phyloP scores from a whole-genome alignment of 805 yeast species.

The Yamadazyma laniorum region DNA sequence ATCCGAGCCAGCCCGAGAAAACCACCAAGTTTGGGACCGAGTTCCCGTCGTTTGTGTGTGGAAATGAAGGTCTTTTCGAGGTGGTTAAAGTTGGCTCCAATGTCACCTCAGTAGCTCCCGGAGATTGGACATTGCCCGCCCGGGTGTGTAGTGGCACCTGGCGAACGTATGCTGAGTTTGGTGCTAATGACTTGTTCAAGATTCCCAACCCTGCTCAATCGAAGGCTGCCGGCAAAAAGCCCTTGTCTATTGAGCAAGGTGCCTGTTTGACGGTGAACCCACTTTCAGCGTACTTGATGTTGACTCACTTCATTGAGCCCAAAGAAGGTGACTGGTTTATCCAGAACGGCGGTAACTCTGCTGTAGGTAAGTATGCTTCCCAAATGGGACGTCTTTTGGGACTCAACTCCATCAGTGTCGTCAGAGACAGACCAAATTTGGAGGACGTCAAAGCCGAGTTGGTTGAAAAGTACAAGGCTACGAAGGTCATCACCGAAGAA shows the following conservation, averaged over 20 bases:
- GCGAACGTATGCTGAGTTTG: conserved; percentile 63
- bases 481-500: conserved; percentile 85
- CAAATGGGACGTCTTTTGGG: conserved; percentile 83
- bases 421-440: conserved; percentile 80
- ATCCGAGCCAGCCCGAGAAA: conserved; percentile 48
- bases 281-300: conserved; percentile 85
- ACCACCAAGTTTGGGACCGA: conserved; percentile 53
- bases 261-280: conserved; percentile 94
- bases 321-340: conserved; percentile 83
- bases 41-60: conserved; percentile 75
- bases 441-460: conserved; percentile 57
- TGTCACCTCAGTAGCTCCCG: conserved; percentile 49
- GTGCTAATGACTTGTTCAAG: conserved; percentile 51
- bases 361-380: conserved; percentile 88
- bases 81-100: conserved; percentile 67
- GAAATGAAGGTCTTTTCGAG: conserved; percentile 91
- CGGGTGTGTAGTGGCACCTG: conserved; percentile 87
- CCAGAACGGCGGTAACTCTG: conserved; percentile 95
- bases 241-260: conserved; percentile 52
- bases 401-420: conserved; percentile 78
- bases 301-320: conserved; percentile 63
- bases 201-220: conserved; percentile 55
- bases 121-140: conserved; percentile 88
- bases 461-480: conserved; percentile 68
- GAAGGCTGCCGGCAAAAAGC: conserved; percentile 30